Conservation (phyloP, 495 filamentous ascomycete genomes). For the Aspergillus haitiensis region DNA sequence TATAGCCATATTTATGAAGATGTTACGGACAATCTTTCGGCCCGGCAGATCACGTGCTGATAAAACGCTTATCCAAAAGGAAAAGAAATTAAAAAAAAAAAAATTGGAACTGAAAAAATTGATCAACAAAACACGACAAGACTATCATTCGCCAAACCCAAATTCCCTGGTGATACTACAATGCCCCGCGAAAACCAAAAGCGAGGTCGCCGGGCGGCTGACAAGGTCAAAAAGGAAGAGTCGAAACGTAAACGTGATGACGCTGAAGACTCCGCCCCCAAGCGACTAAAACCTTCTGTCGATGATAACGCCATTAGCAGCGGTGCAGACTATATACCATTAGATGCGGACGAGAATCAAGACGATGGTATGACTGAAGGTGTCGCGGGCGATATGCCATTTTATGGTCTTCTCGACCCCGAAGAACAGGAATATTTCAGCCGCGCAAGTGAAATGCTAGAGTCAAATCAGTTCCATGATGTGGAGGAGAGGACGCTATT, state of each 20-base stretch:
- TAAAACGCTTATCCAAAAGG: too few relatives aligned
- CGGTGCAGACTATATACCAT: constrained; percentile 41
- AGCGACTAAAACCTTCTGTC: constrained; percentile 41
- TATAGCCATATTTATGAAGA: too few relatives aligned
- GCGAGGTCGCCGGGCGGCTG: constrained; percentile 64
- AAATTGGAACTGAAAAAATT: too few relatives aligned
- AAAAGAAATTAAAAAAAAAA: too few relatives aligned
- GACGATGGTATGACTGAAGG: constrained; percentile 14
- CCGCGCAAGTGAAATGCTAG: constrained; percentile 81
- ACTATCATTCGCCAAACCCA: neutral
- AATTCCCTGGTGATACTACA: constrained; percentile 12
- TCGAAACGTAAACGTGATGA: constrained; percentile 47
- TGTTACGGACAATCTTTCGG: too few relatives aligned
- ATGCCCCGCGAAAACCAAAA: constrained; percentile 64
- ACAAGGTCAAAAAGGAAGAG: constrained; percentile 47
- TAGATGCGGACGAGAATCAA: constrained; percentile 34
- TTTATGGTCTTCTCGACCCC: constrained; percentile 87
- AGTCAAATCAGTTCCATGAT: constrained; percentile 78
- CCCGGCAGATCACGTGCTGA: too few relatives aligned
- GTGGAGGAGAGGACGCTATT: constrained; percentile 78
- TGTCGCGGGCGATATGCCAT: constrained; percentile 51
- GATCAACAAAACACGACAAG: too few relatives aligned
- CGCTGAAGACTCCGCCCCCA: constrained; percentile 39
- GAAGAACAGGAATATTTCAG: constrained; percentile 95
- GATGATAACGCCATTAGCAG: constrained; percentile 30